Base-by-base conservation (phyloP, 768 basidiomycete species). In the Tricholoma matsutake region DNA sequence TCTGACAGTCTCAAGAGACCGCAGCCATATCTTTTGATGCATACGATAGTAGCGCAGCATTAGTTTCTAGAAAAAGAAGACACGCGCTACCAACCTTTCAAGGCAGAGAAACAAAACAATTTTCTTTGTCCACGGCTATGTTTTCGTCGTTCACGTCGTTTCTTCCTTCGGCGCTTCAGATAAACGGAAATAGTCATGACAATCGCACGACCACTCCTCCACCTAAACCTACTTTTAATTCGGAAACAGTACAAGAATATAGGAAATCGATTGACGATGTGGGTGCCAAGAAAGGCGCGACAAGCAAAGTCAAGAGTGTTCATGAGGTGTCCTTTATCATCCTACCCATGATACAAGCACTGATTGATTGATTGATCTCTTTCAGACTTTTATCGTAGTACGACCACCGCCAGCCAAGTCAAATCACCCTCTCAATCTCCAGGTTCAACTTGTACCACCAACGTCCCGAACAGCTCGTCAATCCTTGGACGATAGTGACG, bases 351-450 rank as follows among this genome's bases (percentile, higher is more conserved):
- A 56, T 45, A 29, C 53, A 54, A 34, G 16, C 51, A 32, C 51
- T 59, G 59, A 57, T n/a, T n/a, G n/a, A n/a, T n/a, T n/a, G n/a
- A n/a, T n/a, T n/a, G n/a, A 54, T 34, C 22, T 35, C 37, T 10
- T 55, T 6, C 70, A 96, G 94, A 92, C 90, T 0, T 94, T 95
- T 76, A 91, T 96, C 60, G 86, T 96, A 69, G 95, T 96, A 58
- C 86, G 92, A 54, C 95, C 95, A 4, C 94, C 94, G 2, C 92
- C 93, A 0, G 85, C 91, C 6, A 86, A 87, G 67, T 80, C 84
- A n/a, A 91, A 90, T 63, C 92, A 96, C 64, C 90, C 94, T 0
- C 79, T 96, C 47, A 95, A 96, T 71, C 80, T 96, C 0, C 95
- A 97, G 67, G 87, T 97, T 10, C 95, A 97, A 72, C 87, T 97